Conservation (phyloP, 2,329 filamentous ascomycete genomes). For the Scedosporium boydii region DNA sequence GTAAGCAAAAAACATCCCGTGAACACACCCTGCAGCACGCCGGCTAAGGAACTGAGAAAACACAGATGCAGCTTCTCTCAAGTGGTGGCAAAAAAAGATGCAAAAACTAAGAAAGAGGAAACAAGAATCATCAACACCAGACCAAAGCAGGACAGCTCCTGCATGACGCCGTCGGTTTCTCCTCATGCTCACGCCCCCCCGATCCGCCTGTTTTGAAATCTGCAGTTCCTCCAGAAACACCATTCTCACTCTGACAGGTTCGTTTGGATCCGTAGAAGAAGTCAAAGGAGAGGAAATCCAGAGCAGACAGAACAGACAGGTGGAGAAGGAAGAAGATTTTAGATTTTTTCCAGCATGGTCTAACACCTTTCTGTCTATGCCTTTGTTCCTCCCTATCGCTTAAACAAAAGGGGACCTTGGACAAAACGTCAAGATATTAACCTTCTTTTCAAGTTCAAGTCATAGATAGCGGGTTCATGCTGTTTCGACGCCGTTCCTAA, state of each 20-base stretch:
- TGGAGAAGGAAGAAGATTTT: neutral
- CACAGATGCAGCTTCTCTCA: neutral
- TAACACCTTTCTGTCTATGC: neutral
- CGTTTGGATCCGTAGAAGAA: no score
- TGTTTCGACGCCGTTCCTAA: no score
- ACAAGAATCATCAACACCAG: neutral
- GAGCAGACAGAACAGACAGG: neutral
- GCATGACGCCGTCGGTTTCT: constrained; percentile 2
- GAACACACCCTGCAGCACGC: no score
- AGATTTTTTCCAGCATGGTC: neutral
- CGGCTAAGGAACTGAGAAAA: no score
- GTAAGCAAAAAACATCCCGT: no score
- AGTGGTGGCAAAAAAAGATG: neutral
- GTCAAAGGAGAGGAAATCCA: no score
- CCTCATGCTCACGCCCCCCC: neutral
- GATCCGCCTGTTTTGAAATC: neutral
- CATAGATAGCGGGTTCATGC: no score
- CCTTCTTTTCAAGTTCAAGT: no score
- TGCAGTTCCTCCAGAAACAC: neutral
- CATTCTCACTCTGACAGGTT: no score
- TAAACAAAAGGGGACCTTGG: neutral
- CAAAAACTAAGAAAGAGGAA: neutral
- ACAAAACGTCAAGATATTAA: neutral
- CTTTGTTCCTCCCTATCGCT: neutral
- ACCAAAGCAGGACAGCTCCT: neutral